Conservation (phyloP, 2,329 filamentous ascomycete genomes). For the Aspergillus amoenus region DNA sequence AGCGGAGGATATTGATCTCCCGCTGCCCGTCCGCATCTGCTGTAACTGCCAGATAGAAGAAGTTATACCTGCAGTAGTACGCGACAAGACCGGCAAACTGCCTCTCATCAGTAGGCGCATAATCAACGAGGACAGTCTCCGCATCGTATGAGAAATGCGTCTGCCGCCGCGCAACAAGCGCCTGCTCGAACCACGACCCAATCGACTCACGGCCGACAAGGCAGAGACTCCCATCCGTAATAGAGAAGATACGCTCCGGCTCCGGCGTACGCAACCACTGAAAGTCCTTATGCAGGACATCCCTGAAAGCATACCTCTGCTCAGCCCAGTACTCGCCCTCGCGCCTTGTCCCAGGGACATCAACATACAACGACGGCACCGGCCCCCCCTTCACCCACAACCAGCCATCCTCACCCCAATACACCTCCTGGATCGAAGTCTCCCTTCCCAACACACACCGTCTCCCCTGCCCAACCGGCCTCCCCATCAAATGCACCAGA, state of each 20-base stretch:
- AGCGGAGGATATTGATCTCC: constrained; percentile 8
- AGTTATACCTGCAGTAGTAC: constrained; percentile 13
- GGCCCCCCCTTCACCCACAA: constrained; percentile 7
- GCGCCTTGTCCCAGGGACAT: neutral
- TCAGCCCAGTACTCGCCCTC: constrained; percentile 7
- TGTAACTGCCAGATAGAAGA: constrained; percentile 10
- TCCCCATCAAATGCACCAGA: constrained; percentile 9
- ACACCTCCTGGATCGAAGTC: constrained; percentile 8
- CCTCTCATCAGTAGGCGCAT: constrained; percentile 3
- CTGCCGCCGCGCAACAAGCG: constrained; percentile 10
- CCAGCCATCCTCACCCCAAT: constrained; percentile 11
- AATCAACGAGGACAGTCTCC: constrained; percentile 1
- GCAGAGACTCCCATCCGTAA: neutral
- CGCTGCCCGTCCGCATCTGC: constrained; percentile 8
- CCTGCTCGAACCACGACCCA: constrained; percentile 14
- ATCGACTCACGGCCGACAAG: constrained; percentile 12
- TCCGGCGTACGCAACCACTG: constrained; percentile 12
- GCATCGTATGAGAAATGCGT: constrained; percentile 14
- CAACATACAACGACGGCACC: constrained; percentile 8
- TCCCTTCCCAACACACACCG: constrained; percentile 10
- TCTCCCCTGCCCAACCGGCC: constrained; percentile 11
- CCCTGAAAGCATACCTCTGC: constrained; percentile 4
- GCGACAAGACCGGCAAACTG: constrained; percentile 10
- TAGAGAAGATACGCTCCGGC: constrained; percentile 6
- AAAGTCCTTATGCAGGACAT: constrained; percentile 7